These are phyloP conservation scores for Corylus avellana DNA, from an alignment of 306 rosid genomes.

Conservation along the genomic window DNA sequence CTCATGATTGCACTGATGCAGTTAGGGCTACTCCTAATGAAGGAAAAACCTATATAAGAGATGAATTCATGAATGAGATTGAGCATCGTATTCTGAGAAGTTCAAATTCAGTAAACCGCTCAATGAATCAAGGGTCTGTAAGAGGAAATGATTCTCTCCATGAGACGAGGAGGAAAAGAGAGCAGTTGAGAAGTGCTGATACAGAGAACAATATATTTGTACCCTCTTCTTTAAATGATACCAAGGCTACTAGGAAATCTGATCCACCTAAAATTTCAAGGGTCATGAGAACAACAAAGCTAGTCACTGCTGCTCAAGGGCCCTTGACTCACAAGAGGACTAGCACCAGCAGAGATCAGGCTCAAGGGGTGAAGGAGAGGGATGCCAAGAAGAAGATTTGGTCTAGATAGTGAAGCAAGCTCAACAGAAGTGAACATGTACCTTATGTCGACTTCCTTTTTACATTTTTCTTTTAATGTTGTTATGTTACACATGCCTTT, in stretches of 20 bases:
- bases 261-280: slow-evolving; percentile 71
- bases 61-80: slow-evolving; percentile 48
- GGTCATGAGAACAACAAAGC: slow-evolving; percentile 50
- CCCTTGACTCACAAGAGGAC: slow-evolving; percentile 60
- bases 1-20: slow-evolving; percentile 42
- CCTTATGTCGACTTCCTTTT: slow-evolving; percentile 9
- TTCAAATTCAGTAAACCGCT: slow-evolving; percentile 55
- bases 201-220: slow-evolving; percentile 50
- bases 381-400: slow-evolving; percentile 76
- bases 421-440: slow-evolving; percentile 15
- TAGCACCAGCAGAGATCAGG: slow-evolving; percentile 48
- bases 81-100: slow-evolving; percentile 54
- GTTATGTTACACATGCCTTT: neutral
- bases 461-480: neutral
- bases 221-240: slow-evolving; percentile 38
- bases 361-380: slow-evolving; percentile 65
- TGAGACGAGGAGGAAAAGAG: slow-evolving; percentile 65
- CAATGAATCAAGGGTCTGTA: slow-evolving; percentile 47
- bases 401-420: slow-evolving; percentile 49
- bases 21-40: slow-evolving; percentile 52
- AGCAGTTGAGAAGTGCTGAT: slow-evolving; percentile 54
- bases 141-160: slow-evolving; percentile 54
- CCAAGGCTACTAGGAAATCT: slow-evolving; percentile 64
- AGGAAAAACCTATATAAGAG: slow-evolving; percentile 38
- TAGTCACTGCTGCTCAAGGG: slow-evolving; percentile 49